These are phyloP conservation scores for Trichomonas vaginalis DNA, from an alignment of 208 protist genomes.

Conservation along the genomic window DNA sequence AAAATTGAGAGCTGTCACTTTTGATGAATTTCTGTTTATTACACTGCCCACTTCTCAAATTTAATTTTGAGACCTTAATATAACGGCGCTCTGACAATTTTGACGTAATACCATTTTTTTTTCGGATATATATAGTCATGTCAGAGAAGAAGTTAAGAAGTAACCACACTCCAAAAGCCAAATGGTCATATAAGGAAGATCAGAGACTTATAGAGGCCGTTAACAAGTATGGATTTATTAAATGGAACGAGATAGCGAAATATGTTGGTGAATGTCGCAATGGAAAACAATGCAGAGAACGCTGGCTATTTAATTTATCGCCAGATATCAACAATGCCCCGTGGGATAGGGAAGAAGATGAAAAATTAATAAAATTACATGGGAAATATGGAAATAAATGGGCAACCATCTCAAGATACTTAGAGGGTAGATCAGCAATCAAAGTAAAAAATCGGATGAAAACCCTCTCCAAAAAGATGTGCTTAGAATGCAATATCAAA, in stretches of 20 bases:
- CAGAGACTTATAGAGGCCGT: not conserved
- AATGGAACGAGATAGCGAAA: not conserved
- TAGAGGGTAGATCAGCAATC: not conserved
- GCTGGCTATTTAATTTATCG: not conserved
- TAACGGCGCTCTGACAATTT: no score
- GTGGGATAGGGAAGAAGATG: not conserved
- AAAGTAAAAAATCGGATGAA: not conserved
- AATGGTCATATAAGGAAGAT: not conserved
- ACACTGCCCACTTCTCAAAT: no score
- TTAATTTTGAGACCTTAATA: no score
- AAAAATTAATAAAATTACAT: not conserved
- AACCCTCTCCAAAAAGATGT: no score
- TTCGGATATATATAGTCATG: no score
- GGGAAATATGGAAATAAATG: not conserved
- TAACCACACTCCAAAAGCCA: no score
- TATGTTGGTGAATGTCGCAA: not conserved
- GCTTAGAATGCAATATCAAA: no score
- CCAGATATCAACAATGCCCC: not conserved
- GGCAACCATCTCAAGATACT: not conserved
- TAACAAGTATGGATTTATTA: not conserved
- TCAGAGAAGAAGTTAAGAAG: no score
- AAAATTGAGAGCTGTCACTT: no score
- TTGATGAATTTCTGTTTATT: no score
- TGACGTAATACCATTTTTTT: no score
- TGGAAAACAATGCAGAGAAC: conserved; percentile 1